A percentile compares a stretch with the other conserved stretches of the same genome.
Evolutionary conservation across 495 filamentous ascomycete genomes (phyloP).

Genomic region (Penicillium coprophilum): DNA sequence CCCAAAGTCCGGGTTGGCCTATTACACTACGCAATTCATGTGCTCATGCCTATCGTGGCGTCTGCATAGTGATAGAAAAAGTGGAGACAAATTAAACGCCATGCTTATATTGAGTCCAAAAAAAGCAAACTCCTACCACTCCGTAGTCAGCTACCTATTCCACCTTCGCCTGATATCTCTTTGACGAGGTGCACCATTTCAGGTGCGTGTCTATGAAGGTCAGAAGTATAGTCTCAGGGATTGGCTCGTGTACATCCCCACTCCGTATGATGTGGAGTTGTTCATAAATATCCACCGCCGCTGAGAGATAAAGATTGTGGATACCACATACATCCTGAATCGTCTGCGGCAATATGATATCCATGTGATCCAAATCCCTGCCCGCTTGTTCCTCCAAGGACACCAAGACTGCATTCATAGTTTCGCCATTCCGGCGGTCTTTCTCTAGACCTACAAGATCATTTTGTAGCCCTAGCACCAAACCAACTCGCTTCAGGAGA

Average conservation of each 20-base stretch:
- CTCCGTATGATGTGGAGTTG: neutral
- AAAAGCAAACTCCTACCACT: neutral
- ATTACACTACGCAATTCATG: neutral
- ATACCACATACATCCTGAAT: constrained; percentile 2
- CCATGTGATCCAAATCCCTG: constrained; percentile 16
- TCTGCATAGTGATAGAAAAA: neutral
- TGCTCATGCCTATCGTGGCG: neutral
- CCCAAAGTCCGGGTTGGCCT: neutral
- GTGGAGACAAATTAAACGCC: neutral
- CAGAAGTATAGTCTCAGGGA: neutral
- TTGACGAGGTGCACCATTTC: constrained; percentile 1
- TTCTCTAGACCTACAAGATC: constrained; percentile 7
- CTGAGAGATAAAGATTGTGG: neutral
- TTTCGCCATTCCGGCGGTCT: constrained; percentile 6
- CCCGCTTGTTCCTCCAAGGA: neutral
- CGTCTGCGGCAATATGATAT: neutral
- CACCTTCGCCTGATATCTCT: constrained; percentile 2
- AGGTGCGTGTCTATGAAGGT: constrained; percentile 1
- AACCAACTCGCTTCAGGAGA: neutral
- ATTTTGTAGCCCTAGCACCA: constrained; percentile 4
- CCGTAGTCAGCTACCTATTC: neutral
- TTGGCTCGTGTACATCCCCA: neutral
- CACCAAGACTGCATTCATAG: constrained; percentile 6
- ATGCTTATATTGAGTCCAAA: neutral
- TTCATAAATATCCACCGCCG: neutral